Evolutionary conservation across 2,329 filamentous ascomycete species (phyloP).

Genomic region (Blastomyces gilchristii): DNA sequence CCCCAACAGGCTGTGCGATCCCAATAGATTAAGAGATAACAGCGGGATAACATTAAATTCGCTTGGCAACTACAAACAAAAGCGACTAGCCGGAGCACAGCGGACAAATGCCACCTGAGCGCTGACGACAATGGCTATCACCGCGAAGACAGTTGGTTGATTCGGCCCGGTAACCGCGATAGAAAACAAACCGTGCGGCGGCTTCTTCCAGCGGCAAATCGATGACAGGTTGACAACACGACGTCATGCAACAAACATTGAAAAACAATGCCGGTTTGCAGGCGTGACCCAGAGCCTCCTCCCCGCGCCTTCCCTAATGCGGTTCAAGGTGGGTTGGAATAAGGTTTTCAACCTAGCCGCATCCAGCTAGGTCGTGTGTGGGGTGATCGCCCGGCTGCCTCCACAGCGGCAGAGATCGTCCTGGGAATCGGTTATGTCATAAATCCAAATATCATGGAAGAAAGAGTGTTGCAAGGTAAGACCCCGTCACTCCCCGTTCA

Average conservation of each 20-base stretch:
- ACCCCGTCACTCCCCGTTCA: neutral
- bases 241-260: constrained; percentile 2
- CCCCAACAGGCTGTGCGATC: too few species aligned
- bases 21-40: too few species aligned
- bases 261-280: neutral
- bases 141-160: too few species aligned
- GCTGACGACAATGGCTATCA: too few species aligned
- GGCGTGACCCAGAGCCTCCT: neutral
- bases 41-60: too few species aligned
- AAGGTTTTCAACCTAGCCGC: neutral
- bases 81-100: neutral
- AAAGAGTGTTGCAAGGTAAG: neutral
- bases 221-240: neutral
- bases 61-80: neutral
- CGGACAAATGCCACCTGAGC: neutral
- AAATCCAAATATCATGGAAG: too few species aligned
- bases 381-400: neutral
- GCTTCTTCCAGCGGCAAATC: neutral
- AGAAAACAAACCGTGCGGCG: neutral
- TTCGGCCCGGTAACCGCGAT: neutral
- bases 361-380: neutral
- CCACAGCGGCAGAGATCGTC: neutral
- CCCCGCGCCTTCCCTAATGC: neutral
- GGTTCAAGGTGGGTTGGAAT: neutral
- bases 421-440: constrained; percentile 1